Conservation (phyloP, 495 filamentous ascomycete genomes). For the Penicillium daleae region DNA sequence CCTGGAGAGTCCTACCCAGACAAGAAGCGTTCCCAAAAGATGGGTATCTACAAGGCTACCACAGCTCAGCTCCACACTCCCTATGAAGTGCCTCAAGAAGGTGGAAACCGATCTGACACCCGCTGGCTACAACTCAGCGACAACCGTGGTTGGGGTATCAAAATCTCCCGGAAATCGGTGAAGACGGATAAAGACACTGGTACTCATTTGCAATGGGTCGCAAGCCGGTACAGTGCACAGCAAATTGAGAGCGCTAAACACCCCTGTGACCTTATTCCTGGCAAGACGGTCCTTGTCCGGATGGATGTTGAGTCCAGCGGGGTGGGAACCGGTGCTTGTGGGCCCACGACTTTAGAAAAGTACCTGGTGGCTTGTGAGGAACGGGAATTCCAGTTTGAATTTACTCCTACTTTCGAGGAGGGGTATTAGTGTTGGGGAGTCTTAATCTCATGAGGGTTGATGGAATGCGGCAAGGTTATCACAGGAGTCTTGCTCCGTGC, state of each 20-base stretch:
- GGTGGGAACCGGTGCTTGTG: neutral
- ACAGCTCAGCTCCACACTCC: neutral
- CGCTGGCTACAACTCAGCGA: conserved; percentile 1
- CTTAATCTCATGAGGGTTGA: no score
- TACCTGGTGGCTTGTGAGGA: neutral
- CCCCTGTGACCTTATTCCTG: conserved; percentile 58
- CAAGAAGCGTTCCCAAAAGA: conserved; percentile 58
- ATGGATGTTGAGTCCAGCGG: neutral
- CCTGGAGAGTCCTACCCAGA: conserved; percentile 67
- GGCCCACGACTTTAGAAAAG: neutral
- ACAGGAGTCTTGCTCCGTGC: no score
- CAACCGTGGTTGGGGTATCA: neutral
- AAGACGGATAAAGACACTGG: conserved; percentile 8
- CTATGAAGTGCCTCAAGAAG: neutral
- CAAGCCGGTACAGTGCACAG: conserved; percentile 51
- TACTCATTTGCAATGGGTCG: conserved; percentile 51
- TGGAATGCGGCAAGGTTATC: no score
- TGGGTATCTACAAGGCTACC: conserved; percentile 34
- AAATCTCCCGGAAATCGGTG: neutral
- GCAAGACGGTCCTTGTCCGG: neutral
- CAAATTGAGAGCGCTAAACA: conserved; percentile 62
- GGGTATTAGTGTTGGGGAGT: neutral
- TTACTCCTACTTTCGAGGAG: neutral
- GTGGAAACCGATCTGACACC: neutral
- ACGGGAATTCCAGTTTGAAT: neutral